A percentile compares a stretch with the other conserved stretches of the same genome.
phyloP scores from a whole-genome alignment of 495 filamentous ascomycete species.

The Sporormia fimetaria region DNA sequence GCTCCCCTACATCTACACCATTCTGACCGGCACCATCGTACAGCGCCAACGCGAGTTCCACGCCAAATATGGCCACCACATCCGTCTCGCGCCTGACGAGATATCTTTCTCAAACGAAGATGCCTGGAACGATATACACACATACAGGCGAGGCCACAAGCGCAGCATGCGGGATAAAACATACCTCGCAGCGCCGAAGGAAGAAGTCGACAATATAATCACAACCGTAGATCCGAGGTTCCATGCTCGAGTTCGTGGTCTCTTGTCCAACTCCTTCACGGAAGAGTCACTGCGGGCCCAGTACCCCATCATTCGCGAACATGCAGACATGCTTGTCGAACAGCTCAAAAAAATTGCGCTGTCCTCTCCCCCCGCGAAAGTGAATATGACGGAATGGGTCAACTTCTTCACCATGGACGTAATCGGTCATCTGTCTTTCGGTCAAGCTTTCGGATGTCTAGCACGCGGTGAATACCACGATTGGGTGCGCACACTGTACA shows the following conservation, averaged over 20 bases:
- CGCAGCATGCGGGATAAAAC: slow-evolving; percentile 22
- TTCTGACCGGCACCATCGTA: slow-evolving; percentile 5
- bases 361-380: too few species aligned
- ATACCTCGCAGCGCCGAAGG: slow-evolving; percentile 14
- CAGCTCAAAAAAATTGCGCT: slow-evolving; percentile 12
- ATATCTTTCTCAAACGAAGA: slow-evolving; percentile 26
- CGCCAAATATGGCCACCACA: slow-evolving; percentile 14
- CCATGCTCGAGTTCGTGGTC: slow-evolving; percentile 4
- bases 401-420: slow-evolving; percentile 31
- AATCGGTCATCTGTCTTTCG: slow-evolving; percentile 30
- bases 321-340: slow-evolving; percentile 25
- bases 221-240: slow-evolving; percentile 6
- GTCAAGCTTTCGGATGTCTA: slow-evolving; percentile 29
- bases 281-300: slow-evolving; percentile 12
- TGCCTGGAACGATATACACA: slow-evolving; percentile 31
- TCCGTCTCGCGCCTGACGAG: slow-evolving; percentile 29
- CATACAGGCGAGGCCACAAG: slow-evolving; percentile 19
- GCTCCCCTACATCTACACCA: slow-evolving; percentile 7
- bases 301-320: slow-evolving; percentile 22
- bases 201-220: slow-evolving; percentile 12
- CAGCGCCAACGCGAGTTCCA: slow-evolving; percentile 4
- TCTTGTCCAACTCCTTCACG: slow-evolving; percentile 5
- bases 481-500: slow-evolving; percentile 27
- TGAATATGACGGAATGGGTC: slow-evolving; percentile 26
- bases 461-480: slow-evolving; percentile 2